These are phyloP conservation scores for Teunomyces panamensis DNA, from an alignment of 805 yeast genomes.

Conservation along the genomic window DNA sequence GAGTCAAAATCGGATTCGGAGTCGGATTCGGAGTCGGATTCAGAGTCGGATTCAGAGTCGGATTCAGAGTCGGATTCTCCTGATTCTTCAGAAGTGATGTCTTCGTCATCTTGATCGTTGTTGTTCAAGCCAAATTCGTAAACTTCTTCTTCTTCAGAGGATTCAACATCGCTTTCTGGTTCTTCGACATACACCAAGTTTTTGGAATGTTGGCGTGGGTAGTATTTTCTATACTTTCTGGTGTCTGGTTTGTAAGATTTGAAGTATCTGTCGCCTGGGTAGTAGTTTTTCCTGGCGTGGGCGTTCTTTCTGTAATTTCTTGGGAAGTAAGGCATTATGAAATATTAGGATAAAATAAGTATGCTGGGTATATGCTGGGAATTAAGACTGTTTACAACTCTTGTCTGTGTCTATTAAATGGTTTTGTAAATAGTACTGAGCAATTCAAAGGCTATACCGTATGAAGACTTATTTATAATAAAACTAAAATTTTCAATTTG, in stretches of 20 bases:
- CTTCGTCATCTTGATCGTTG: constrained; percentile 14
- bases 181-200: constrained; percentile 42
- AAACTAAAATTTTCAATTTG: background rate
- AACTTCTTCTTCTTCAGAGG: constrained; percentile 22
- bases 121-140: constrained; percentile 29
- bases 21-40: constrained; percentile 16
- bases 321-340: constrained; percentile 8
- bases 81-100: constrained; percentile 9
- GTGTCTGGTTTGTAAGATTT: constrained; percentile 2
- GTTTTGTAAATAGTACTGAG: constrained; percentile 1
- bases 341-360: background rate
- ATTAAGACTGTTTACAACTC: background rate
- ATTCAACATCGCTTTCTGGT: constrained; percentile 37
- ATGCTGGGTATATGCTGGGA: background rate
- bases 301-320: constrained; percentile 7
- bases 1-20: constrained; percentile 9
- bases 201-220: constrained; percentile 18
- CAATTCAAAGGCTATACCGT: background rate
- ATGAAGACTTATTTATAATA: constrained; percentile 1
- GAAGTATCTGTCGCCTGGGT: constrained; percentile 3
- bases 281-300: constrained; percentile 7
- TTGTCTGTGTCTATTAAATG: constrained; percentile 3
- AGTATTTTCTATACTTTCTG: constrained; percentile 28
- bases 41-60: constrained; percentile 13
- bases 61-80: constrained; percentile 14